These are phyloP conservation scores for Microbotryum scabiosae DNA, from an alignment of 1,284 basidiomycete genomes.

Conservation along the genomic window DNA sequence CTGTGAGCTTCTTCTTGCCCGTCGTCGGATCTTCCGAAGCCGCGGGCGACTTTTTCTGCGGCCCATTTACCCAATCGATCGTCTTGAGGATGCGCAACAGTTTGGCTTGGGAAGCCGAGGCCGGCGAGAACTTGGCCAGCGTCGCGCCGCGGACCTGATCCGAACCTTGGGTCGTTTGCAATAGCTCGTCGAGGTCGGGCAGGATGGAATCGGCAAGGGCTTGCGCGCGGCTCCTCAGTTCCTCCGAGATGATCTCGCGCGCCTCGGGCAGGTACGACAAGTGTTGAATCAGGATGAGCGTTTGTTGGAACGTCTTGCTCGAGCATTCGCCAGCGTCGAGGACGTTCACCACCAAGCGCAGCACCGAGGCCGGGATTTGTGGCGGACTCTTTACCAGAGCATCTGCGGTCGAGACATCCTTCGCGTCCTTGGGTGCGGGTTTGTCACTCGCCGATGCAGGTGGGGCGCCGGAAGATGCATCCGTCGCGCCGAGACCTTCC, in stretches of 20 bases:
- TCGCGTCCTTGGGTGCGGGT: not conserved
- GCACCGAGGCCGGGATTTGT: constrained; percentile 65
- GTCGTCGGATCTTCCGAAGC: constrained; percentile 11
- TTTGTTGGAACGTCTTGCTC: constrained; percentile 85
- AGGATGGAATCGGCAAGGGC: constrained; percentile 69
- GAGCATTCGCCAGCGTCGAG: constrained; percentile 89
- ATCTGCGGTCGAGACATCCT: constrained; percentile 20
- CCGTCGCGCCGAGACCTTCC: constrained; percentile 25
- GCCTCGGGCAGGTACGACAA: constrained; percentile 77
- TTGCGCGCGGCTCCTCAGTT: constrained; percentile 73
- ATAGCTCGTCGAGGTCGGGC: constrained; percentile 66
- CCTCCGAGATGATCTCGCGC: constrained; percentile 74
- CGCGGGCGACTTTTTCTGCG: constrained; percentile 4
- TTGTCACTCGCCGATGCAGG: not conserved
- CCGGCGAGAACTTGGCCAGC: constrained; percentile 76
- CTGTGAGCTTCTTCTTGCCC: constrained; percentile 38
- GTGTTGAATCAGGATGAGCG: constrained; percentile 78
- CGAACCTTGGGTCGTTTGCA: constrained; percentile 52
- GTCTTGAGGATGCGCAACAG: constrained; percentile 86
- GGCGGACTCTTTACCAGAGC: constrained; percentile 53
- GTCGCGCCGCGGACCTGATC: constrained; percentile 55
- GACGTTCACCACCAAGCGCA: constrained; percentile 86
- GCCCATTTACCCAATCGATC: constrained; percentile 51
- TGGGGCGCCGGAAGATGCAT: not conserved
- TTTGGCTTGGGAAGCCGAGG: constrained; percentile 86